These are phyloP conservation scores for Chionographis japonica DNA, from an alignment of 106 monocot genomes.

Conservation along the genomic window DNA sequence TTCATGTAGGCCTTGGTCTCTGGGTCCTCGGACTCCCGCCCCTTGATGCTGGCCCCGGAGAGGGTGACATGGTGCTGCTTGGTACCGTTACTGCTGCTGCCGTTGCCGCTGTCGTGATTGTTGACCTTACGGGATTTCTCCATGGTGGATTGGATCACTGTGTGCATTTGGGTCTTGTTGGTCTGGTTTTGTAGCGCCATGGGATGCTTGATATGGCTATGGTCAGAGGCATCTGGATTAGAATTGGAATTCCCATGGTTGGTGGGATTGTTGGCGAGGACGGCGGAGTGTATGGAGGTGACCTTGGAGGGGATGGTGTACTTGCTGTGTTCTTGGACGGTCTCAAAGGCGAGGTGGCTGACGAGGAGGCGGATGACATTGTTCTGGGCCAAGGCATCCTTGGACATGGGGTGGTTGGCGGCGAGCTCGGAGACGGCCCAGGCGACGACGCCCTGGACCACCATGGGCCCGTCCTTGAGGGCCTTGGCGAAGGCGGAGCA, in stretches of 20 bases:
- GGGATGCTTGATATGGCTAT: conserved; percentile 17
- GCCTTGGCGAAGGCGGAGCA: conserved; percentile 70
- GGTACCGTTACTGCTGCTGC: neutral
- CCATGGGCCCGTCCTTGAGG: conserved; percentile 72
- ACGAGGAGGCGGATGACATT: conserved; percentile 71
- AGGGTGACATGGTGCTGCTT: conserved; percentile 15
- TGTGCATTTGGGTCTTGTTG: conserved; percentile 51
- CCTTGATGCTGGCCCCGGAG: conserved; percentile 39
- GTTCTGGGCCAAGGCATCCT: conserved; percentile 69
- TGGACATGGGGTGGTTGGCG: conserved; percentile 38
- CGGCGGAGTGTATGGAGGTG: conserved; percentile 64
- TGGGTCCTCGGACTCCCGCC: conserved; percentile 63
- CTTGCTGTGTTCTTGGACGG: conserved; percentile 73
- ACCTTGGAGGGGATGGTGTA: conserved; percentile 51
- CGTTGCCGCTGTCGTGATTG: too few relatives aligned
- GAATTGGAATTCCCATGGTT: neutral
- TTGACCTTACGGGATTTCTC: conserved; percentile 14
- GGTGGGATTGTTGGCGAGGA: conserved; percentile 40
- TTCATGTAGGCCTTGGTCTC: conserved; percentile 64
- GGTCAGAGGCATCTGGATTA: neutral
- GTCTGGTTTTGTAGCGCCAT: neutral
- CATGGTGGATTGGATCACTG: conserved; percentile 44
- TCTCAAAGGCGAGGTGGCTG: conserved; percentile 78
- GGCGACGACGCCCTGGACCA: conserved; percentile 67
- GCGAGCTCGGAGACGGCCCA: conserved; percentile 72